phyloP scores from a whole-genome alignment of 805 yeast species.

The Pichia paraexigua region DNA sequence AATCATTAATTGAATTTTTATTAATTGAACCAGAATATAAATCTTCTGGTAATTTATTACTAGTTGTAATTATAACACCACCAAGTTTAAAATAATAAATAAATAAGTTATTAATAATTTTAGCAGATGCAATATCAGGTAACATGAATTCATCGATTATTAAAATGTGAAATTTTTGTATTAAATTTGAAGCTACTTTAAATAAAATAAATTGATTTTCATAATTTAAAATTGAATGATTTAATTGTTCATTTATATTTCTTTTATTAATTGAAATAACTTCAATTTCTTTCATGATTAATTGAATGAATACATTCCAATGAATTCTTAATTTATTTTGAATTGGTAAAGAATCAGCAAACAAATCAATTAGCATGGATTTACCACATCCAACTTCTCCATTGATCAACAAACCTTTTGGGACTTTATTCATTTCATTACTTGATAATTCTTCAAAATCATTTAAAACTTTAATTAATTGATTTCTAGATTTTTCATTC shows the following conservation, averaged over 20 bases:
- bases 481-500: constrained; percentile 20
- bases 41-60: constrained; percentile 66
- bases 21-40: constrained; percentile 60
- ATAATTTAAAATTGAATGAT: constrained; percentile 29
- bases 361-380: constrained; percentile 65
- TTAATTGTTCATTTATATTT: constrained; percentile 22
- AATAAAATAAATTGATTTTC: constrained; percentile 59
- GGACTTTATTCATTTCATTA: constrained; percentile 49
- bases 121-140: constrained; percentile 70
- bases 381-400: constrained; percentile 74
- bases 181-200: constrained; percentile 60
- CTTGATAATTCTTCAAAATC: constrained; percentile 34
- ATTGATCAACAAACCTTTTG: constrained; percentile 55
- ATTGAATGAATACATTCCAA: constrained; percentile 58
- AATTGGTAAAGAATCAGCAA: constrained; percentile 58
- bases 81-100: constrained; percentile 66
- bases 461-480: constrained; percentile 41
- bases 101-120: constrained; percentile 55
- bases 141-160: constrained; percentile 69
- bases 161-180: constrained; percentile 47
- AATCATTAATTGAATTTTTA: constrained; percentile 47
- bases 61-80: constrained; percentile 68
- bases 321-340: constrained; percentile 63
- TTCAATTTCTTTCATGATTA: constrained; percentile 61
- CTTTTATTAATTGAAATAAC: constrained; percentile 38